Percentiles rank a stretch among this genome's conserved stretches.
Conservation (phyloP, 225 moss, liverwort and hornwort genomes). For the Lunularia cruciata region DNA sequence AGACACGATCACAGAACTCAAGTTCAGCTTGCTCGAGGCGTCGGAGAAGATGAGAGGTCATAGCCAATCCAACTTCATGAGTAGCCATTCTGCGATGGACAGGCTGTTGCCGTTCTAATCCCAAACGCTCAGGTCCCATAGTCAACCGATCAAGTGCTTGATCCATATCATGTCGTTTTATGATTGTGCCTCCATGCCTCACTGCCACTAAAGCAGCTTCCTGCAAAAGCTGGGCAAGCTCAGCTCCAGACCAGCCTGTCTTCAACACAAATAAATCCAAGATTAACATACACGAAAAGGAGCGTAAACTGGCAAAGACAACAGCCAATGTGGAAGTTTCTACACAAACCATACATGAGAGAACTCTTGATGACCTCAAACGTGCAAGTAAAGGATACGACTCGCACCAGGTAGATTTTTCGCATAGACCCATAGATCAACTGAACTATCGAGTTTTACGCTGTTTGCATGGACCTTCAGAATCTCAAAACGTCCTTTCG, state of each 20-base stretch:
- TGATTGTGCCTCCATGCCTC: slow-evolving; percentile 74
- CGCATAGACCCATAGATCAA: slow-evolving; percentile 84
- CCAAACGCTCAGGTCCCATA: slow-evolving; percentile 89
- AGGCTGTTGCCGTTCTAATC: slow-evolving; percentile 80
- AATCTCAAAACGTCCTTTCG: slow-evolving; percentile 91
- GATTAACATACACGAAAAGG: slow-evolving; percentile 12
- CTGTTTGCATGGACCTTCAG: slow-evolving; percentile 86
- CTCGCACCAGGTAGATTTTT: slow-evolving; percentile 84
- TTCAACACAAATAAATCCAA: slow-evolving; percentile 23
- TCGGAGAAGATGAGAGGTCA: slow-evolving; percentile 88
- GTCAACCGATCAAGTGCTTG: slow-evolving; percentile 94
- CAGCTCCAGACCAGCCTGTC: slow-evolving; percentile 89
- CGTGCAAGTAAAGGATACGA: neutral
- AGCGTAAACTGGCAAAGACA: too few species aligned
- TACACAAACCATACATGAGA: too few species aligned
- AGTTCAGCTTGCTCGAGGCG: slow-evolving; percentile 77
- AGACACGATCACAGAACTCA: slow-evolving; percentile 93
- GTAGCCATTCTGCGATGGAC: slow-evolving; percentile 96
- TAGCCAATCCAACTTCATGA: slow-evolving; percentile 86
- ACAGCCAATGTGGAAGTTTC: too few species aligned
- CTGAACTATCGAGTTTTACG: slow-evolving; percentile 87
- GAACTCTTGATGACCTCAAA: too few species aligned
- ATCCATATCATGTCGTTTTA: slow-evolving; percentile 83
- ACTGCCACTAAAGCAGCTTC: slow-evolving; percentile 96
- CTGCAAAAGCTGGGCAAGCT: slow-evolving; percentile 91